Percentiles rank a stretch among this genome's conserved stretches.
Conservation (phyloP, 176 grass and related monocot genomes). For the Ensete glaucum region DNA sequence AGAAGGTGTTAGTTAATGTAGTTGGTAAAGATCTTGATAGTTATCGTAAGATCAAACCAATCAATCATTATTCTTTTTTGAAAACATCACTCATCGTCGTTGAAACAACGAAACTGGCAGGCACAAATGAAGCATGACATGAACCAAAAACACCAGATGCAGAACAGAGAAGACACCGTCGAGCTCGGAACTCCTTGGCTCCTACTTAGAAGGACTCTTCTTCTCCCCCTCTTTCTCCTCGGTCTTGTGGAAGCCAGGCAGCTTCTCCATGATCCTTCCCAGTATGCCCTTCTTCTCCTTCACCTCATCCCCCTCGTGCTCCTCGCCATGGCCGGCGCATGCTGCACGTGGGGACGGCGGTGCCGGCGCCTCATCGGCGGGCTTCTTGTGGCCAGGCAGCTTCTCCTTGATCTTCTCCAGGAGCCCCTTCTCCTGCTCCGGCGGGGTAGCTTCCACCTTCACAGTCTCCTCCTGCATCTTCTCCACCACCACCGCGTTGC, state of each 20-base stretch:
- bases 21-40: too few relatives aligned
- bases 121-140: too few relatives aligned
- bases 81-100: too few relatives aligned
- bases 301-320: constrained; percentile 35
- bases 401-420: constrained; percentile 99
- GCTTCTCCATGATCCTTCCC: constrained; percentile 96
- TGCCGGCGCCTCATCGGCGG: constrained; percentile 22
- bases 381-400: constrained; percentile 71
- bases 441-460: constrained; percentile 20
- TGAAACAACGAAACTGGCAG: too few relatives aligned
- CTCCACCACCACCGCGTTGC: constrained; percentile 45
- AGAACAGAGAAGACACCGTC: too few relatives aligned
- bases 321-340: constrained; percentile 15
- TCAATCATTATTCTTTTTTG: too few relatives aligned
- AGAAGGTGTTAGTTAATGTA: too few relatives aligned
- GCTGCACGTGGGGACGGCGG: neutral
- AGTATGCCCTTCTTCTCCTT: constrained; percentile 92
- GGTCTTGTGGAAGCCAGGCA: constrained; percentile 62
- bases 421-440: constrained; percentile 78
- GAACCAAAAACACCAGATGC: too few relatives aligned
- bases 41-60: too few relatives aligned
- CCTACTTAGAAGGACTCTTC: neutral
- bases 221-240: constrained; percentile 43
- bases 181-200: too few relatives aligned
- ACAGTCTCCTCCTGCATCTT: constrained; percentile 34